phyloP scores from a whole-genome alignment of 768 basidiomycete species.

The Suillus fuscotomentosus region DNA sequence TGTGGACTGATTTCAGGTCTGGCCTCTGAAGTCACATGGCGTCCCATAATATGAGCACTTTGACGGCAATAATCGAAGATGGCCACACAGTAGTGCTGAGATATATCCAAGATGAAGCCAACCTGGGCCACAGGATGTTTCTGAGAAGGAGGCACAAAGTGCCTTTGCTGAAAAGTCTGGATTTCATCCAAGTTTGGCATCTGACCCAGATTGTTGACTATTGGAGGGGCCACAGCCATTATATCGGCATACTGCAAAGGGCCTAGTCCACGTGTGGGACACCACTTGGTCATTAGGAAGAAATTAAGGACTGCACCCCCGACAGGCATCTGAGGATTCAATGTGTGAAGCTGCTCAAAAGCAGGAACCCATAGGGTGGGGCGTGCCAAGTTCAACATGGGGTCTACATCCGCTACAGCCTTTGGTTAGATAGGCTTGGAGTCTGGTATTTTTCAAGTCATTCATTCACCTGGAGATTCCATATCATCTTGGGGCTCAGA shows the following conservation, averaged over 20 bases:
- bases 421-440: background rate
- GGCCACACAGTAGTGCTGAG: background rate
- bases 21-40: too few species aligned
- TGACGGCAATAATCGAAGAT: background rate
- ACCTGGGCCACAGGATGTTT: background rate
- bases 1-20: too few species aligned
- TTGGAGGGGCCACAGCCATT: background rate
- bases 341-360: background rate
- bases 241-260: background rate
- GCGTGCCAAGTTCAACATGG: background rate
- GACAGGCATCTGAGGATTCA: background rate
- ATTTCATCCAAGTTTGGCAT: background rate
- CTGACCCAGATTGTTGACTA: background rate
- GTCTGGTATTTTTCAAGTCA: background rate
- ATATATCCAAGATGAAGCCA: background rate
- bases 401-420: background rate
- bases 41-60: background rate
- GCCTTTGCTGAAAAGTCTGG: background rate
- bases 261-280: background rate
- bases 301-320: background rate
- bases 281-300: background rate
- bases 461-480: too few species aligned
- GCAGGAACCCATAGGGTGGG: background rate
- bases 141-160: background rate
- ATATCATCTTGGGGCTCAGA: too few species aligned